Conservation (phyloP, 306 rosid species). For the Albizia julibrissin region DNA sequence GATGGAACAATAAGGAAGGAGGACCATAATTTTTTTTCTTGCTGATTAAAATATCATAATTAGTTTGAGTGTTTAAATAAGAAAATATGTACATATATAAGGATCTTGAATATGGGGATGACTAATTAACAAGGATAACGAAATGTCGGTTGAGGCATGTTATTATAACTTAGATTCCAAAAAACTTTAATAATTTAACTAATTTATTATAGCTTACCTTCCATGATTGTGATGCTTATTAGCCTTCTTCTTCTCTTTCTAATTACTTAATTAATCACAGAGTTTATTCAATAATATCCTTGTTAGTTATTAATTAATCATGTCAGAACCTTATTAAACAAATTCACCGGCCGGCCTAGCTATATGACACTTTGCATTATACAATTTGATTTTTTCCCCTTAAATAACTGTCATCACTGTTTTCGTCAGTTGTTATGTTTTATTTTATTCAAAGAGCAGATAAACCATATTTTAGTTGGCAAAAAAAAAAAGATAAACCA, state of each 20-base stretch:
- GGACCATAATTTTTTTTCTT: not conserved
- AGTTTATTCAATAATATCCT: slow-evolving; percentile 25
- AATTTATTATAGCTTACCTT: slow-evolving; percentile 8
- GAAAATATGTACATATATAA: not conserved
- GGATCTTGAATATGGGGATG: slow-evolving; percentile 23
- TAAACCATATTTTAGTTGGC: not conserved
- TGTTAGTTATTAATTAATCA: slow-evolving; percentile 27
- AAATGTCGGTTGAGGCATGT: slow-evolving; percentile 52
- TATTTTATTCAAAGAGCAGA: not conserved
- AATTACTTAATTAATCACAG: slow-evolving; percentile 26
- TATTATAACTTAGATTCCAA: slow-evolving; percentile 45
- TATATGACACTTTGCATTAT: not conserved
- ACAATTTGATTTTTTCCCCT: not conserved
- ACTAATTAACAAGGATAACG: slow-evolving; percentile 29
- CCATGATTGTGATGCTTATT: slow-evolving; percentile 43
- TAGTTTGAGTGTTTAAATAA: not conserved
- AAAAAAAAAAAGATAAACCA: not conserved
- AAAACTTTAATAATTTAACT: slow-evolving; percentile 36
- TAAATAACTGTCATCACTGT: not conserved
- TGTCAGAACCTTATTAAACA: slow-evolving; percentile 30
- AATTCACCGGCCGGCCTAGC: slow-evolving; percentile 48
- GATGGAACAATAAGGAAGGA: not conserved
- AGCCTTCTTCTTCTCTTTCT: slow-evolving; percentile 28
- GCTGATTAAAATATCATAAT: not conserved
- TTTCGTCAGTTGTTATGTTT: not conserved